A percentile compares a stretch with the other conserved stretches of the same genome.
Evolutionary conservation across 176 grass and related monocot species (phyloP).

Genomic region (Zea luxurians): DNA sequence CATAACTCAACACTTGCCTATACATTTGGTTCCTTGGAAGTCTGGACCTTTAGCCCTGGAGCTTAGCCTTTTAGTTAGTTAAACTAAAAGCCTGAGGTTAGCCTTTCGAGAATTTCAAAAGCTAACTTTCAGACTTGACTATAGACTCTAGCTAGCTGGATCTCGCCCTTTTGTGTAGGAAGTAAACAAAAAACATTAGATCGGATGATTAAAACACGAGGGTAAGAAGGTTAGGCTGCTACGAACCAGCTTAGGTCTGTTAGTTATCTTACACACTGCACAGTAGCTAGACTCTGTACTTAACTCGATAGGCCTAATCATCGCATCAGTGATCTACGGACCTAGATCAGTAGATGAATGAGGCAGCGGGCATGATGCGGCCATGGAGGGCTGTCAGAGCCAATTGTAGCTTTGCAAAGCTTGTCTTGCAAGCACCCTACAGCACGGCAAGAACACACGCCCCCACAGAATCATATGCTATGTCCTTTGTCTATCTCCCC

Average conservation of each 20-base stretch:
- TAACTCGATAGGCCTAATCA: conserved; percentile 53
- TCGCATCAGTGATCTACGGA: conserved; percentile 40
- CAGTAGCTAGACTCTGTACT: conserved; percentile 41
- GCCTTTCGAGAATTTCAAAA: conserved; percentile 57
- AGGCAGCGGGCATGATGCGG: conserved; percentile 66
- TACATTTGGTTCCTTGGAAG: neutral
- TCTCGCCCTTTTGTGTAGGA: conserved; percentile 37
- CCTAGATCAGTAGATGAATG: conserved; percentile 52
- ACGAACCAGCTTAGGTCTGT: conserved; percentile 39
- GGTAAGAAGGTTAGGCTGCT: conserved; percentile 18
- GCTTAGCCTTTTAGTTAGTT: conserved; percentile 68
- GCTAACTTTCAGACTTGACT: conserved; percentile 17
- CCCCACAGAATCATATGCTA: conserved; percentile 56
- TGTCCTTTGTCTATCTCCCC: conserved; percentile 46
- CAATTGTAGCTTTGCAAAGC: conserved; percentile 63
- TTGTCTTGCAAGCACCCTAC: conserved; percentile 84
- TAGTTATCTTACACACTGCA: conserved; percentile 33
- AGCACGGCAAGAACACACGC: conserved; percentile 37
- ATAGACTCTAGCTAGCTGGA: conserved; percentile 38
- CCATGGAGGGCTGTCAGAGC: conserved; percentile 75
- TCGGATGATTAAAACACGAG: conserved; percentile 60
- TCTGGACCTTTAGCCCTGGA: conserved; percentile 45
- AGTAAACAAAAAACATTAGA: conserved; percentile 46
- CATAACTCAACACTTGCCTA: conserved; percentile 31
- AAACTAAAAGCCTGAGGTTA: conserved; percentile 37